Conservation (phyloP, 2,329 filamentous ascomycete species). For the Penicillium thymicola region DNA sequence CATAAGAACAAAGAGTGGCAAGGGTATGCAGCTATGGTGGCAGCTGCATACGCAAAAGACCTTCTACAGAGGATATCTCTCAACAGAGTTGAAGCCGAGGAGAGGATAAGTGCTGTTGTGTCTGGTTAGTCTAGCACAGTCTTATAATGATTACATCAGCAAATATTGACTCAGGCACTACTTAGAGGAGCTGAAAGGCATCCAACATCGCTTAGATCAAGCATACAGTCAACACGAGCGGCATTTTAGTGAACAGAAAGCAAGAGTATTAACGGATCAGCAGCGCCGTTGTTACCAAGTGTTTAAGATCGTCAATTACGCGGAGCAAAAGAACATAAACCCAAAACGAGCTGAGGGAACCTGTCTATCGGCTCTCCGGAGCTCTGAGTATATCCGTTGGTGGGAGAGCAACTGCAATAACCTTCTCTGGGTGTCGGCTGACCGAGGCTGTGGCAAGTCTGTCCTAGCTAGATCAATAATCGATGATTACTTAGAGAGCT, state of each 20-base stretch:
- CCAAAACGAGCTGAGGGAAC: constrained; percentile 22
- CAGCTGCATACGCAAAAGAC: background rate
- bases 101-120: background rate
- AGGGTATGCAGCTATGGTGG: background rate
- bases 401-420: constrained; percentile 14
- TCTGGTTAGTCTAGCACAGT: too few species aligned
- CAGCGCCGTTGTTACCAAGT: constrained; percentile 21
- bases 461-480: constrained; percentile 37
- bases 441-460: constrained; percentile 44
- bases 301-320: constrained; percentile 29
- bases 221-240: too few species aligned
- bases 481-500: constrained; percentile 11
- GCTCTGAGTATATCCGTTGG: constrained; percentile 29
- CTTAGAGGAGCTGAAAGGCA: too few species aligned
- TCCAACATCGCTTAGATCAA: too few species aligned
- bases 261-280: background rate
- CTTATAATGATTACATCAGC: too few species aligned
- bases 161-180: too few species aligned
- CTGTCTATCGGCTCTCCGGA: constrained; percentile 34
- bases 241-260: too few species aligned
- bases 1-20: background rate
- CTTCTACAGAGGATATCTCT: background rate
- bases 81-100: background rate
- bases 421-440: constrained; percentile 42
- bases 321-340: constrained; percentile 33